Evolutionary conservation across 208 protist species (phyloP).

Genomic region (Trypanosoma cruzi): DNA sequence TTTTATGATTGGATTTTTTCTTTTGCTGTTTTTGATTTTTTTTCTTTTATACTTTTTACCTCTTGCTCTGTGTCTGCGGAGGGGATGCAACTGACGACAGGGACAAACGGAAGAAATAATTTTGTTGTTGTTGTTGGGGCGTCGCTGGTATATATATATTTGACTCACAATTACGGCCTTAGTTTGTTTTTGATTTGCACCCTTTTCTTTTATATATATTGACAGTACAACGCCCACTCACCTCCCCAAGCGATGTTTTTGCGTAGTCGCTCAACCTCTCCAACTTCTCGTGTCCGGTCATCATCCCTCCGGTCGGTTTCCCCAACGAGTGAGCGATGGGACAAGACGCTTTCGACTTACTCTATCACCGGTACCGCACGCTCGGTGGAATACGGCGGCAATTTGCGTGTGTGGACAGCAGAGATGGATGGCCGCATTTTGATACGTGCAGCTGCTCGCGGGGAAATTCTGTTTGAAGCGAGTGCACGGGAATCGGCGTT

Average conservation of each 20-base stretch:
- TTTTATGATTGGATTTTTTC: too few relatives aligned
- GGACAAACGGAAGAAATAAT: too few relatives aligned
- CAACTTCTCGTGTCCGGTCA: background rate
- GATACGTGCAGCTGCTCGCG: slow-evolving; percentile 39
- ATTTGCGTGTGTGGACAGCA: slow-evolving; percentile 65
- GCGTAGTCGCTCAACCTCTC: background rate
- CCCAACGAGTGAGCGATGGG: slow-evolving; percentile 32
- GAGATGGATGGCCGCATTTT: slow-evolving; percentile 59
- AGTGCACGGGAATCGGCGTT: background rate
- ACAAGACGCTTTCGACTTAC: slow-evolving; percentile 34
- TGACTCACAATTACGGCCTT: too few relatives aligned
- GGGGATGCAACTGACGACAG: too few relatives aligned
- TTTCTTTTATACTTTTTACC: too few relatives aligned
- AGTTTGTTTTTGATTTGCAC: too few relatives aligned
- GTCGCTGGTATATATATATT: too few relatives aligned
- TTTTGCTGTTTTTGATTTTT: too few relatives aligned
- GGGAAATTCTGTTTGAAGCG: slow-evolving; percentile 18
- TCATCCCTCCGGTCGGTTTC: slow-evolving; percentile 22
- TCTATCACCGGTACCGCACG: slow-evolving; percentile 41
- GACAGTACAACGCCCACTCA: background rate
- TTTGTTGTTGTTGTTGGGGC: too few relatives aligned
- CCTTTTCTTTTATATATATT: too few relatives aligned
- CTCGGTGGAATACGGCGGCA: slow-evolving; percentile 50
- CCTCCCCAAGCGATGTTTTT: background rate
- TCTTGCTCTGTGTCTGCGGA: too few relatives aligned